phyloP scores from a whole-genome alignment of 805 yeast genomes.

The Starmerella powellii region DNA sequence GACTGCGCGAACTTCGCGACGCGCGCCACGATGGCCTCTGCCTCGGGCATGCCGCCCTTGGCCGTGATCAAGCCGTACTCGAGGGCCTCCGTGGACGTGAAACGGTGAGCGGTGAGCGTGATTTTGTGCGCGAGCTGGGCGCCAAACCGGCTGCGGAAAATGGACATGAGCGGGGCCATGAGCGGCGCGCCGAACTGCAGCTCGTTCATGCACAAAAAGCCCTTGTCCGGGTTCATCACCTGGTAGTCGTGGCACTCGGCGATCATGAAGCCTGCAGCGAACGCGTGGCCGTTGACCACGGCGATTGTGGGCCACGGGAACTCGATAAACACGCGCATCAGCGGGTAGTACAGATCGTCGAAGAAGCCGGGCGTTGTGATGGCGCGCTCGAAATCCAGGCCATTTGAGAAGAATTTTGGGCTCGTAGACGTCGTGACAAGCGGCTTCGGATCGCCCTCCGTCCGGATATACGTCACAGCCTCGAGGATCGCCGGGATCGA shows the following conservation, averaged over 20 bases:
- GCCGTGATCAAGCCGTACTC: slow-evolving; percentile 49
- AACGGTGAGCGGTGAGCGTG: slow-evolving; percentile 29
- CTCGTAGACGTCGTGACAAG: slow-evolving; percentile 30
- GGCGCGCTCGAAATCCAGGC: slow-evolving; percentile 31
- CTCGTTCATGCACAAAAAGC: slow-evolving; percentile 33
- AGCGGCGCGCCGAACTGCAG: slow-evolving; percentile 32
- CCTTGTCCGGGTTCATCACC: slow-evolving; percentile 32
- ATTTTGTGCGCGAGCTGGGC: slow-evolving; percentile 25
- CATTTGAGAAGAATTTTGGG: slow-evolving; percentile 32
- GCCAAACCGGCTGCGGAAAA: slow-evolving; percentile 28
- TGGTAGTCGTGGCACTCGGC: slow-evolving; percentile 32
- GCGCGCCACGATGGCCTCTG: slow-evolving; percentile 24
- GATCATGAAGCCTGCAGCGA: slow-evolving; percentile 33
- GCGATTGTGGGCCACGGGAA: slow-evolving; percentile 35
- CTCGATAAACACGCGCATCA: slow-evolving; percentile 28
- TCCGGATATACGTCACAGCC: slow-evolving; percentile 27
- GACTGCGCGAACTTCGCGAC: slow-evolving; percentile 22
- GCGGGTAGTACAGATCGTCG: slow-evolving; percentile 26
- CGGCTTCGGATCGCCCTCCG: slow-evolving; percentile 25
- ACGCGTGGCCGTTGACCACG: slow-evolving; percentile 32
- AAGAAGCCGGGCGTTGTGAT: slow-evolving; percentile 28
- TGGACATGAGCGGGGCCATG: slow-evolving; percentile 29
- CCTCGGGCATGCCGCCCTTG: slow-evolving; percentile 29
- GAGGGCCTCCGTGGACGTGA: slow-evolving; percentile 59
- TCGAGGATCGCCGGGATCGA: slow-evolving; percentile 28